phyloP scores from a whole-genome alignment of 352 stramenopile genomes.

The Phytophthora fragariaefolia region DNA sequence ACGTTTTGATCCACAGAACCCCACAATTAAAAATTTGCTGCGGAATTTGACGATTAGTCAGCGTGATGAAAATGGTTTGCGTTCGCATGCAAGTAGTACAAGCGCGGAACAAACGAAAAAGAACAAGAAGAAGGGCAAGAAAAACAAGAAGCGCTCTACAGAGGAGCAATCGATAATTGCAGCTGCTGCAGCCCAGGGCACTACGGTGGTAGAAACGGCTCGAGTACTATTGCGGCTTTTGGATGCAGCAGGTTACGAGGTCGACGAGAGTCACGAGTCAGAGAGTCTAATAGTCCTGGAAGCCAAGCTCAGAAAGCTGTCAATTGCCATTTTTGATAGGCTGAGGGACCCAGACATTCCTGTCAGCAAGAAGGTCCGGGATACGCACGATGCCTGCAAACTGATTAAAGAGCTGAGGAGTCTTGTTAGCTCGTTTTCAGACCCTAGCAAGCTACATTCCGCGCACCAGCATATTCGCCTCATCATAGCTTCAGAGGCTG shows the following conservation, averaged over 20 bases:
- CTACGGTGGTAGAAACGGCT: background rate
- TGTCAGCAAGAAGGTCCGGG: background rate
- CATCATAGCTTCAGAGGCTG: background rate
- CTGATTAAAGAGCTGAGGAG: background rate
- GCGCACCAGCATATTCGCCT: background rate
- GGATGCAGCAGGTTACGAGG: background rate
- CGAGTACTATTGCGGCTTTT: background rate
- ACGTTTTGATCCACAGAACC: background rate
- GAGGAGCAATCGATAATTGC: background rate
- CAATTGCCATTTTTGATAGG: background rate
- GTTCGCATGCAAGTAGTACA: background rate
- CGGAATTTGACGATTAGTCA: background rate
- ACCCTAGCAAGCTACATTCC: background rate
- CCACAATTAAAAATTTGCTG: background rate
- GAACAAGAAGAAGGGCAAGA: background rate
- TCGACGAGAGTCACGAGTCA: background rate
- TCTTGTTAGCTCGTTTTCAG: background rate
- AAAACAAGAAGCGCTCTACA: background rate
- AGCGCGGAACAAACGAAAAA: background rate
- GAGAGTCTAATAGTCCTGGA: background rate
- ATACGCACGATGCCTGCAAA: background rate
- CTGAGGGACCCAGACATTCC: background rate
- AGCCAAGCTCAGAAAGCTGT: background rate
- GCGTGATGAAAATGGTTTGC: background rate
- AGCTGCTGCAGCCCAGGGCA: background rate